A percentile compares a stretch with the other conserved stretches of the same genome.
Conservation (phyloP, 2,329 filamentous ascomycete species). For the Tolypocladium sp. region DNA sequence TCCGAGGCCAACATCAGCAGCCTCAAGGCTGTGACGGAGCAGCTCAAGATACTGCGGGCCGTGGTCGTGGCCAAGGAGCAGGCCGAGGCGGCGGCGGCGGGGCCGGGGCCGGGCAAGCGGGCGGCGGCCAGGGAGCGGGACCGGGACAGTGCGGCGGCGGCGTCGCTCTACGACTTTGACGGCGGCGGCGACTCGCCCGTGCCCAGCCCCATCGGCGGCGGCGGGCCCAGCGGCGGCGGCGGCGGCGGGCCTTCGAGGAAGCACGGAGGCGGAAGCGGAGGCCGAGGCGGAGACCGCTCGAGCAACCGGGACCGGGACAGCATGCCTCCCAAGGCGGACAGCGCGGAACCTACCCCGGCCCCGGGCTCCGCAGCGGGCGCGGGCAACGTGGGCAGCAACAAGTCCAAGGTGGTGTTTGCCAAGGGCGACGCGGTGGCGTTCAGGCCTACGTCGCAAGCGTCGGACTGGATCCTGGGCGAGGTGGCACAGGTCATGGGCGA, state of each 20-base stretch:
- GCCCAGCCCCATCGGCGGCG: constrained; percentile 29
- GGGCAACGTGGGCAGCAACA: constrained; percentile 13
- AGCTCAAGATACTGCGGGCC: constrained; percentile 31
- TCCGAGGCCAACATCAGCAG: constrained; percentile 27
- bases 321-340: constrained; percentile 45
- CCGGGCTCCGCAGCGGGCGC: constrained; percentile 1
- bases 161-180: constrained; percentile 35
- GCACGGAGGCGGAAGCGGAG: constrained; percentile 12
- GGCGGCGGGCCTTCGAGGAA: constrained; percentile 19
- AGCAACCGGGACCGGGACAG: constrained; percentile 40
- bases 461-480: constrained; percentile 67
- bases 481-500: constrained; percentile 69
- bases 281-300: constrained; percentile 12
- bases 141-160: constrained; percentile 17
- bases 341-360: constrained; percentile 36
- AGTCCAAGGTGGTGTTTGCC: constrained; percentile 46
- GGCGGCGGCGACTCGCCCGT: constrained; percentile 34
- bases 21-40: constrained; percentile 29
- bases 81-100: constrained; percentile 17
- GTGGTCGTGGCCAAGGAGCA: constrained; percentile 35
- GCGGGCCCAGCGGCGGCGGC: constrained; percentile 1
- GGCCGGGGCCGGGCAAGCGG: constrained; percentile 11
- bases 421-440: constrained; percentile 60
- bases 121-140: constrained; percentile 13
- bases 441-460: constrained; percentile 43